Evolutionary conservation across 495 filamentous ascomycete genomes (phyloP), one percentile per base, ranked within the genome.

Genomic region (Alectoria sarmentosa): DNA sequence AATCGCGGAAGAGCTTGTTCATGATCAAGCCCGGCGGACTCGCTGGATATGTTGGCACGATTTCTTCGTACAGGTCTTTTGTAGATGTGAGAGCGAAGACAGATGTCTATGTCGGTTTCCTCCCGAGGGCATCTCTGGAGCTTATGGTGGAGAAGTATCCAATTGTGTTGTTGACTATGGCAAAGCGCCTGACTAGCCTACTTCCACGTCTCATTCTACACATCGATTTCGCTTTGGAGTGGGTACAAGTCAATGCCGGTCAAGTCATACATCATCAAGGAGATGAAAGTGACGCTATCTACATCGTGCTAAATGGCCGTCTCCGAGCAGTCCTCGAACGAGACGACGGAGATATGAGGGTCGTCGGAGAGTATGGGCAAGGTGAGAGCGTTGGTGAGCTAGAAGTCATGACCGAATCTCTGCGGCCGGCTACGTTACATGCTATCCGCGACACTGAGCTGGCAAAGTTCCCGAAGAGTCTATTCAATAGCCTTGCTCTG

Each of bases 201-300:
- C 80, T 98, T 3, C 95, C 95, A 10, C 86, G 89, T n/a, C 76
- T 98, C 57, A 90, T 98, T 65, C 82, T 96, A 7, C 95, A 98
- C 69, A 97, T 98, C 66, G 94, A 98, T 72, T 98, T 98, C 73
- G 94, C 94, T 10, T 80, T 98, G 4, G 94, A 98, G 75, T 98
- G 95, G 95, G 86, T 97, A 4, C 94, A 98, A 71, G 91, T 98
- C 65, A 89, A 89, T 76, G 91, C 94, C 7, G 92, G 95, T 7
- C 90, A 98, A 71, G 90, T 96, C 14, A 88, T 98, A 54, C 94
- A 94, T 71, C 89, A 96, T 71, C 90, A 97, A 75, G 87, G 86
- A 5, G 93, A 98, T 67, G 94, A 98, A 65, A 98, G 94, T 72
- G 94, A 98, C 75, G 94, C 95, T 17, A 98, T 98, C 48, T 98